Base-by-base conservation (phyloP, 257 asterid genomes). In the Ilex aquifolium region DNA sequence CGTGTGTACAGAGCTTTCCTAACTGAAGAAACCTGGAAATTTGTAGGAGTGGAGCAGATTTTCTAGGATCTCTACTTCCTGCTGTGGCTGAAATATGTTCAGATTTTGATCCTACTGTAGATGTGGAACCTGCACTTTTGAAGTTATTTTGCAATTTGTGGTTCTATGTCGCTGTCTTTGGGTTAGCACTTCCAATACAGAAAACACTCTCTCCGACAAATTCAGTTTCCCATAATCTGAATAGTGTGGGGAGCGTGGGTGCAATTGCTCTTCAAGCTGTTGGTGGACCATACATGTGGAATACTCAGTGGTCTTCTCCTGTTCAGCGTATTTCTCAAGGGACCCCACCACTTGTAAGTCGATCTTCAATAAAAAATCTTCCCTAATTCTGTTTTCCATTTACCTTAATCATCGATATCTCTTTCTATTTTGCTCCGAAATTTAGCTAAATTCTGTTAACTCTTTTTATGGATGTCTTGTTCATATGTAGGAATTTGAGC, bases 81-180 rank as follows among this genome's bases (percentile, higher is more conserved):
- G 95, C 97, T 3, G 96, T 93, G 69, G 97, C 99, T 69, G 95
- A 90, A 78, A 82, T 93, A 69, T 93, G 99, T 83, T 93, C 99
- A 32, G 97, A 93, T 76, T 93, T 90, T 57, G 92, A 90, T 76
- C 99, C 97, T 70, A 77, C 79, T 74, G 71, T 67, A 64, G 86
- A 87, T 75, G 82, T 90, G 65, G 99, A 93, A 71, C 99, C 99
- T 74, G 87, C 97, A 16, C 87, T 93, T 56, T 72, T 93, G 76
- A 93, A 93, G 87, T 77, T 93, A 73, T 93, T 90, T 66, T 91
- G 97, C n/a, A 90, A 93, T 69, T 77, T 93, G 87, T 93, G 99
- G 99, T 93, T 93, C 84, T 93, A 93, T 75, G 82, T 87, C 70
- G 99, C 97, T 64, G 97, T 93, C 63, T 93, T 93, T 80, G 97